Percentiles rank a stretch among this genome's conserved stretches.
phyloP scores from a whole-genome alignment of 768 basidiomycete genomes.

The Lactarius deliciosus region DNA sequence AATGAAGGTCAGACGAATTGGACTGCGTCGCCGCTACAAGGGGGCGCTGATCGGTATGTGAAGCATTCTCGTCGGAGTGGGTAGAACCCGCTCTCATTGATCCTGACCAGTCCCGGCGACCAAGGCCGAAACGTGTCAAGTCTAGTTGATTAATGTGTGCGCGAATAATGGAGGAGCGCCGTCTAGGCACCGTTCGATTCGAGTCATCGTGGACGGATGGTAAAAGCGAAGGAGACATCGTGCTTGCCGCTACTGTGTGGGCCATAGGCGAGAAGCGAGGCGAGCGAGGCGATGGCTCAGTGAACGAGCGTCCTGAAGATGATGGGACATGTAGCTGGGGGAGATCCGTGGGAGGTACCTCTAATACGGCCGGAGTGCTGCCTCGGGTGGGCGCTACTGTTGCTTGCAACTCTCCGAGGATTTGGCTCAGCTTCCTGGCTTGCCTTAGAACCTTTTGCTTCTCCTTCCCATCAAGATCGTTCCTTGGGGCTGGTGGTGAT shows the following conservation, averaged over 20 bases:
- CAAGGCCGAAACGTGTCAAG: constrained; percentile 6
- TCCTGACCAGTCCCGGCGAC: constrained; percentile 1
- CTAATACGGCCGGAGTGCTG: not conserved
- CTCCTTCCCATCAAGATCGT: constrained; percentile 38
- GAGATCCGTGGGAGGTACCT: constrained; percentile 2
- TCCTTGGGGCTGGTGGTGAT: constrained; percentile 34
- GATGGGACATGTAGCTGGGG: constrained; percentile 2
- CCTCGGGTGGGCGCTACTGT: constrained; percentile 17
- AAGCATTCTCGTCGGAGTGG: not conserved
- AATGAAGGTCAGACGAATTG: constrained; percentile 11
- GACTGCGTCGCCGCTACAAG: constrained; percentile 20
- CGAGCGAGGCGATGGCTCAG: not conserved
- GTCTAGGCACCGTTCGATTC: not conserved
- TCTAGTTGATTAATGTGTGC: constrained; percentile 1
- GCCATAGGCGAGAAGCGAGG: not conserved
- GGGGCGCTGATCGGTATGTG: not conserved
- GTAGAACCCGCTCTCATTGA: constrained; percentile 4
- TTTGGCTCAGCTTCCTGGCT: constrained; percentile 44
- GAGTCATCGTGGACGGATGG: not conserved
- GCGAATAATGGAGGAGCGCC: not conserved
- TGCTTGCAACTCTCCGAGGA: constrained; percentile 40
- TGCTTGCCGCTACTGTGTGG: not conserved
- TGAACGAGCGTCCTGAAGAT: not conserved
- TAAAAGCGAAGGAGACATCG: constrained; percentile 7
- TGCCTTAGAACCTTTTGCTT: constrained; percentile 44